Base-by-base conservation (phyloP, 2,329 filamentous ascomycete genomes). In the Fusarium udum region DNA sequence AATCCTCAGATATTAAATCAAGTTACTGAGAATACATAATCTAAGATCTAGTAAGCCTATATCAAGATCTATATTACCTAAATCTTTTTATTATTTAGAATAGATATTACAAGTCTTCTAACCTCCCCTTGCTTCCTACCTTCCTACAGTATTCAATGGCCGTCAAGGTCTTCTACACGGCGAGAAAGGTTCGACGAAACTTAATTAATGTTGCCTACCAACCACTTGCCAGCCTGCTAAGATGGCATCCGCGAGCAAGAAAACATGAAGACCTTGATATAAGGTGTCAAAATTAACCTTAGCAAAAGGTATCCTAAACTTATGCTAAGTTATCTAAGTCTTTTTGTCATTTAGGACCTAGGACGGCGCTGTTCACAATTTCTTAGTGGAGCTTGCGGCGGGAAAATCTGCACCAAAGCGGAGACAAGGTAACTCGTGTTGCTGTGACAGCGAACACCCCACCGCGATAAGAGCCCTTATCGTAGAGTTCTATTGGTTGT, bases 401-500 rank as follows among this genome's bases (percentile, higher is more conserved):
- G 64, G 61, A 76, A 74, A 76, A 76, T 69, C 74, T 76, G 74
- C 67, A 71, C 59, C 46, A 58, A 55, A 74, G 75, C 69, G 77
- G 74, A 71, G 45, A 68, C 73, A 26, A 36, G n/a, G 18, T 52
- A 70, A 34, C 49, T 61, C 53, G 49, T 72, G 77, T 82, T 82
- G 79, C 79, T 78, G 75, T 79, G 80, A 81, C 80, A 82, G 78
- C 78, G 68, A 70, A 66, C 28, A 66, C 67, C 59, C 73, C 66
- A 32, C 53, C 20, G 3, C 67, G 79, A 82, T 82, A 79, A 79
- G 61, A 1, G 1, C 20, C 71, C 79, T 82, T 82, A 82, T 81
- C 67, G 75, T 56, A 0, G 1, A 1, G 3, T n/a, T 0, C 46
- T n/a, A 83, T 79, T 83, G 78, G 81, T 15, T 45, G 22, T 6